Evolutionary conservation across 2,329 filamentous ascomycete genomes (phyloP).

Genomic region (Penicillium sp.): DNA sequence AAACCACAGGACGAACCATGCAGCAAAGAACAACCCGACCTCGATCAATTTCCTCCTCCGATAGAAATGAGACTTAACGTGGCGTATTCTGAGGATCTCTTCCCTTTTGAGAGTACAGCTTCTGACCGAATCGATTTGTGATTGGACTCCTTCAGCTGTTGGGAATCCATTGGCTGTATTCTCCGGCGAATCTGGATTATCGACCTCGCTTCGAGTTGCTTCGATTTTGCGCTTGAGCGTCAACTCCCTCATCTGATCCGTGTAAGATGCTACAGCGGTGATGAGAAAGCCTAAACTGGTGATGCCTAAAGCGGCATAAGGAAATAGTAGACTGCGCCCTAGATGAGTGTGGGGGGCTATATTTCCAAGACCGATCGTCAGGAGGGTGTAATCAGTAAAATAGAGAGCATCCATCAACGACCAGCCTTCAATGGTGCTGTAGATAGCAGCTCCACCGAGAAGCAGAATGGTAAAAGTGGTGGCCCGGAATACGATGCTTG

Average conservation of each 20-base stretch:
- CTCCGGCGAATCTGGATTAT: neutral
- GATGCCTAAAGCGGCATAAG: neutral
- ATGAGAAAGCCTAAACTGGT: neutral
- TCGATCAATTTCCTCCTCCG: neutral
- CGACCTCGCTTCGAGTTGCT: neutral
- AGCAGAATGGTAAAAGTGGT: neutral
- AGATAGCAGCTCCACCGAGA: constrained; percentile 5
- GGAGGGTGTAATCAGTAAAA: constrained; percentile 58
- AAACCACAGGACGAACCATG: neutral
- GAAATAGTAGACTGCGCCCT: constrained; percentile 54
- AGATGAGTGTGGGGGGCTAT: constrained; percentile 53
- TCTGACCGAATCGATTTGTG: neutral
- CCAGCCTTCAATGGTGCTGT: constrained; percentile 5
- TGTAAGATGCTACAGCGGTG: neutral
- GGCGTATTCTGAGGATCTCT: neutral
- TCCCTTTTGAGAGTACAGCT: neutral
- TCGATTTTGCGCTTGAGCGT: neutral
- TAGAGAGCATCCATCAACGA: constrained; percentile 56
- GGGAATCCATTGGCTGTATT: neutral
- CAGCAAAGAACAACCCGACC: neutral
- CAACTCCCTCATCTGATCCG: neutral
- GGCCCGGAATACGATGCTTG: neutral
- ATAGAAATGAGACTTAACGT: neutral
- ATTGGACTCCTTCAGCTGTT: neutral
- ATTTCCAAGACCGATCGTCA: constrained; percentile 58